phyloP scores from a whole-genome alignment of 371 early-diverging fungal species.

The Chytridium lagenaria region DNA sequence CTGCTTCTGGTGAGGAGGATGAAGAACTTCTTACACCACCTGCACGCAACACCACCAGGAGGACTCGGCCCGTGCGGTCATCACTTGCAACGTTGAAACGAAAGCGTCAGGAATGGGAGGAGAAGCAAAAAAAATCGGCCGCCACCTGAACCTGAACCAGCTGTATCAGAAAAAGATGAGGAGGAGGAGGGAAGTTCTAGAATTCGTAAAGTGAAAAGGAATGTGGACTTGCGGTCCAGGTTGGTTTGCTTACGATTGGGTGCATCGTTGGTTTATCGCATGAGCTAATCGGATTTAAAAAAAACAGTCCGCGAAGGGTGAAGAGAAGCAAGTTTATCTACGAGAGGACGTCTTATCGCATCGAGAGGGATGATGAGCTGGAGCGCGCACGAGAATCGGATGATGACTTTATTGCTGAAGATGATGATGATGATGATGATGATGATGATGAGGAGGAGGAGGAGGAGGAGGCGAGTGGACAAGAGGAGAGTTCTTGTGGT shows the following conservation, averaged over 20 bases:
- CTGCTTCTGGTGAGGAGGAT: too few species aligned
- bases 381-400: background rate
- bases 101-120: background rate
- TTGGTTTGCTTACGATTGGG: too few species aligned
- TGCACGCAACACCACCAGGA: background rate
- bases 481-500: background rate
- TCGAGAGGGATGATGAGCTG: background rate
- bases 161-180: background rate
- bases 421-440: background rate
- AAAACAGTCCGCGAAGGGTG: background rate
- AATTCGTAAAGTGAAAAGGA: too few species aligned
- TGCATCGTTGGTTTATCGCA: too few species aligned
- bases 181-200: background rate
- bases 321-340: slow-evolving; percentile 10
- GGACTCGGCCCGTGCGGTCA: background rate
- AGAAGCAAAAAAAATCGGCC: background rate
- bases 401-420: background rate
- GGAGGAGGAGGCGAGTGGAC: background rate
- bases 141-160: background rate
- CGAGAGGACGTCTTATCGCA: background rate
- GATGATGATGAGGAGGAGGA: background rate
- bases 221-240: too few species aligned
- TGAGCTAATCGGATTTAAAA: background rate
- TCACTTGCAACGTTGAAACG: background rate
- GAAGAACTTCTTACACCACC: too few species aligned